phyloP scores from a whole-genome alignment of 352 stramenopile species.

The Pythium brachiatum region DNA sequence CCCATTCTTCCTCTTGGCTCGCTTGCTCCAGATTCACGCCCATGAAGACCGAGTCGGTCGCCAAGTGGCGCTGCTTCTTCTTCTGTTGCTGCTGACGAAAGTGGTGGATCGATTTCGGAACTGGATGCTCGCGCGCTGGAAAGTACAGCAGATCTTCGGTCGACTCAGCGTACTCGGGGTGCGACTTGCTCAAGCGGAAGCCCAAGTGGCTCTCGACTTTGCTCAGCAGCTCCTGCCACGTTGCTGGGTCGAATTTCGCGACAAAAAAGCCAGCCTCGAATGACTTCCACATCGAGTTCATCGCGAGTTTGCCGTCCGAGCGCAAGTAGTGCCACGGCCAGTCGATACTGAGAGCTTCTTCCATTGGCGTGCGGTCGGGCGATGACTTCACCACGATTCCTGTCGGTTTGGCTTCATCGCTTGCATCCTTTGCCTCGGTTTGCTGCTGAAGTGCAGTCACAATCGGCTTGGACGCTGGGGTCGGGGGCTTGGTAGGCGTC shows the following conservation, averaged over 20 bases:
- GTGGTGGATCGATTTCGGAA: slow-evolving; percentile 44
- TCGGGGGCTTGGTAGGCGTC: not conserved
- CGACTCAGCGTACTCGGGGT: slow-evolving; percentile 12
- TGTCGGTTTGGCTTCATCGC: slow-evolving; percentile 4
- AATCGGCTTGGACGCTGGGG: not conserved
- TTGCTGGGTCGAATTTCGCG: slow-evolving; percentile 28
- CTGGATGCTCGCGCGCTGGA: slow-evolving; percentile 29
- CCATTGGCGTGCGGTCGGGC: slow-evolving; percentile 19
- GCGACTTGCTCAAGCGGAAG: slow-evolving; percentile 8
- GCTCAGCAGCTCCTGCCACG: slow-evolving; percentile 13
- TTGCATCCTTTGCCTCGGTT: not conserved
- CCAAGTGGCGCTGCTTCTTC: slow-evolving; percentile 48
- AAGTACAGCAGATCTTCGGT: slow-evolving; percentile 13
- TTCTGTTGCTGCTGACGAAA: slow-evolving; percentile 51
- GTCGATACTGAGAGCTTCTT: slow-evolving; percentile 41
- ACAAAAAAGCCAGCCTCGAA: slow-evolving; percentile 67
- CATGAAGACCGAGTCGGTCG: slow-evolving; percentile 51
- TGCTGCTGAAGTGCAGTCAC: not conserved
- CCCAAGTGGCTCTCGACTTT: slow-evolving; percentile 23
- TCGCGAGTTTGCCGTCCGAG: slow-evolving; percentile 80
- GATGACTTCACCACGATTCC: not conserved
- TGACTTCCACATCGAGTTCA: slow-evolving; percentile 81
- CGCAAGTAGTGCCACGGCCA: slow-evolving; percentile 82
- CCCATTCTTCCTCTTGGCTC: slow-evolving; percentile 36
- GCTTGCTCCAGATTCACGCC: slow-evolving; percentile 38